A percentile compares a stretch with the other conserved stretches of the same genome.
Conservation (phyloP, 305 asterid genomes). For the Plantago lanceolata region DNA sequence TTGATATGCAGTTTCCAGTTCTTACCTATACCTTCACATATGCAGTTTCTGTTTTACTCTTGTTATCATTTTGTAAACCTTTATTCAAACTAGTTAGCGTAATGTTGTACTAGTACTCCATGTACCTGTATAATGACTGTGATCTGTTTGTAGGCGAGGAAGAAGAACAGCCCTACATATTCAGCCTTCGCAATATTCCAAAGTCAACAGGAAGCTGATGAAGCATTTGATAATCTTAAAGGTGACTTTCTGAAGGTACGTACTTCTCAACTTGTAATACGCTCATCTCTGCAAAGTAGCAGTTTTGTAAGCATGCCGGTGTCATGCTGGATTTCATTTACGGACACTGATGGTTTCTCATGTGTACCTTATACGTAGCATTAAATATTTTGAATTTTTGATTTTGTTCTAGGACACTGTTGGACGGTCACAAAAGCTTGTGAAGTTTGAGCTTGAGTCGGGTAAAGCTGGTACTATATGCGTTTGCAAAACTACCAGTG, state of each 20-base stretch:
- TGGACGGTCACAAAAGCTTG: conserved; percentile 63
- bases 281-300: background rate
- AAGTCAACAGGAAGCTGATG: conserved; percentile 55
- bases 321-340: background rate
- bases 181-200: conserved; percentile 56
- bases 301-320: background rate
- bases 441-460: conserved; percentile 47
- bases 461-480: conserved; percentile 44
- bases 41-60: background rate
- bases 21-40: background rate
- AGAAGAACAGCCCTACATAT: conserved; percentile 39
- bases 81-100: background rate
- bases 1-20: too few species aligned
- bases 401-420: conserved; percentile 48
- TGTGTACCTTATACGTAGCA: background rate
- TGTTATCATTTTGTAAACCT: background rate
- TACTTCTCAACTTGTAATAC: background rate
- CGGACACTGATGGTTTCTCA: background rate
- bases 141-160: conserved; percentile 39
- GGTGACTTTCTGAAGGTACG: conserved; percentile 59
- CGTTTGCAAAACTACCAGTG: conserved; percentile 45
- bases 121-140: background rate
- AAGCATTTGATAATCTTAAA: conserved; percentile 56
- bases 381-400: background rate
- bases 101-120: background rate